Base-by-base conservation (phyloP, 2,329 filamentous ascomycete genomes). In the Niveomyces coronatus region DNA sequence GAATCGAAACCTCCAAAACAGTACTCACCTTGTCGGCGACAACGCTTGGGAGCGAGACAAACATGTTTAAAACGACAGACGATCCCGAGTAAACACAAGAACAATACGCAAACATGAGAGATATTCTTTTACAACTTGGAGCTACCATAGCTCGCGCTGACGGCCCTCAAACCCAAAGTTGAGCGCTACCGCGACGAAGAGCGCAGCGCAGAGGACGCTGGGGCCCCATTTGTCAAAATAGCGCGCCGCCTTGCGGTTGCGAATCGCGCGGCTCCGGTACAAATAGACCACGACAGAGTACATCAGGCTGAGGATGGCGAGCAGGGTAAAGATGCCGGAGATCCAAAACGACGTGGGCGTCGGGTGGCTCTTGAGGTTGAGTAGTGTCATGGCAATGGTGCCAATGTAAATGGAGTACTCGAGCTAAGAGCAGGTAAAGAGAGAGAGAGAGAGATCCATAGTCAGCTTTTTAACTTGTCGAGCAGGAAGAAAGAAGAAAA, bases 321-420 rank as follows among this genome's bases (percentile, higher is more conserved):
- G 69, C 14, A 87, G 58, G 0, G 87, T 95, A 58, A 96, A 98
- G 1, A 77, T 70, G 54, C 79, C 82, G 0, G 86, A 73, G 0
- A 83, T 76, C 31, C 76, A 65, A 45, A 93, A 77, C 5, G 81
- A 77, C 15, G 78, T 58, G 31, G 49, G 55, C 7, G 61, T 71
- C 15, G 73, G 68, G 46, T 73, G 71, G 9, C 60, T 59, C 49
- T 84, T 76, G 56, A 95, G 86, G 66, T 94, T 88, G 47, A 94
- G 73, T 31, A 94, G 67, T 0, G 85, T 85, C 7, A 83, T 81
- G 10, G 87, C 85, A 50, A 94, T 89, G 19, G 83, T 82, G 50
- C 85, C 86, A 38, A 98, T 79, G 55, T 95, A 88, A 53, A 96
- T 94, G 35, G 84, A 89, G 62, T 94, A 96, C 61, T 98, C 89